phyloP scores from a whole-genome alignment of 2,329 filamentous ascomycete species.

The Cladosporium sphaerospermum region DNA sequence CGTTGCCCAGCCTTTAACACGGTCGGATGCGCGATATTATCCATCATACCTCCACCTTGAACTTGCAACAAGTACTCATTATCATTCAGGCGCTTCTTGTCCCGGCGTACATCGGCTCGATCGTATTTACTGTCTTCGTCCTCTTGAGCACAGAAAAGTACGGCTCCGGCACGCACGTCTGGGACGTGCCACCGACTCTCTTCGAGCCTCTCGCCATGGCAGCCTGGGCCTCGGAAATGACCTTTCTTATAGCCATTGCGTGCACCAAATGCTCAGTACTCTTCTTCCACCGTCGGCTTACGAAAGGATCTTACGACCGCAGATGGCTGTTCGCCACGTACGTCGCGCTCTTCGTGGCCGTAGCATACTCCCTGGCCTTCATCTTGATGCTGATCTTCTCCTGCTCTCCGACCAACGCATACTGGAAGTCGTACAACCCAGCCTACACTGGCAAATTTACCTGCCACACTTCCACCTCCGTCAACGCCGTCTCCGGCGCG shows the following conservation, averaged over 20 bases:
- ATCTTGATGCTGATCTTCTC: constrained; percentile 14
- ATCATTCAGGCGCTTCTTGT: constrained; percentile 11
- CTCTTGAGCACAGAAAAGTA: constrained; percentile 14
- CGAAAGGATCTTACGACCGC: constrained; percentile 22
- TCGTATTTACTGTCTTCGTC: constrained; percentile 15
- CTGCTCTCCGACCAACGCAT: constrained; percentile 17
- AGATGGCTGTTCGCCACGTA: constrained; percentile 15
- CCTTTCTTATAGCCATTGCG: constrained; percentile 17
- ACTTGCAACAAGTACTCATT: not conserved
- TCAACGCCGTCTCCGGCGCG: constrained; percentile 20
- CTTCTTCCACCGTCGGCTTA: constrained; percentile 22
- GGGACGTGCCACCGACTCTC: constrained; percentile 16
- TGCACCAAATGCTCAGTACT: constrained; percentile 23
- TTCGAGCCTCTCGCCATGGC: constrained; percentile 11
- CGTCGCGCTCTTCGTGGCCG: constrained; percentile 14
- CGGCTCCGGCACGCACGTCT: constrained; percentile 18
- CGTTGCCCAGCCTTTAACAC: not conserved
- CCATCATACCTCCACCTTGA: not conserved
- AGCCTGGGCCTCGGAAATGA: constrained; percentile 17
- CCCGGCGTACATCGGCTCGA: constrained; percentile 14
- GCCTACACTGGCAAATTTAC: constrained; percentile 20
- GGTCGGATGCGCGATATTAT: not conserved
- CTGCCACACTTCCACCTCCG: constrained; percentile 24
- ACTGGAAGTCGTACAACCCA: constrained; percentile 18
- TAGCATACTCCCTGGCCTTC: constrained; percentile 13